Evolutionary conservation across 148 eudicot species (phyloP), one percentile per base, ranked within the genome.

Genomic region (Cornus florida): DNA sequence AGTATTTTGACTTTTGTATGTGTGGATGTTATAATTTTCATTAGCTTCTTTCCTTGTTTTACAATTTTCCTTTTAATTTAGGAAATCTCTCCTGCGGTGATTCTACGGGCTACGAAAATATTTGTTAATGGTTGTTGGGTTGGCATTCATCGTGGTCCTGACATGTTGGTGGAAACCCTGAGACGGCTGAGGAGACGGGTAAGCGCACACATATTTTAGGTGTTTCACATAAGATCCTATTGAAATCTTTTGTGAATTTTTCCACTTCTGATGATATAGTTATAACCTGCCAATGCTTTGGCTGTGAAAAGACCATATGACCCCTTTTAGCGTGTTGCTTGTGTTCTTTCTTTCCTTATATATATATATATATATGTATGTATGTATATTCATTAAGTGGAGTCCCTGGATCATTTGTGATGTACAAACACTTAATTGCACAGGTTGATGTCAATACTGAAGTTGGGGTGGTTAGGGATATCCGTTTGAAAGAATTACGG

Each of bases 111-210:
- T 79, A 94, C 99, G 72, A 96, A 96, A 80, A 96, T 94, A 77
- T 96, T 96, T 87, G 99, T 96, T 73, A 96, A 96, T 87, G 98
- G 99, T 83, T 86, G 94, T 74, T 96, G 98, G 99, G 99, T 94
- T 75, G 99, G 99, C 39, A 94, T 96, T 56, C 99, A 96, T 86
- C 95, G 98, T 22, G 97, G 94, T 85, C 99, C 98, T 46, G 97
- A 94, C 71, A 84, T 94, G 84, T 88, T 96, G 88, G 99, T 96
- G 80, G 90, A 88, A 70, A 96, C 98, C 22, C 73, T 96, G 76
- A 91, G 97, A 81, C 88, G 90, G 24, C 84, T 96, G 80, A 87
- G 98, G 82, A 90, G 99, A 89, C 92, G 98, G 87, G 99, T 96
- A 84, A 67, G 89, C 66, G 57, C 75, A 67, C 43, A 75, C 32